Evolutionary conservation across 2,329 filamentous ascomycete genomes (phyloP), one percentile per base, ranked within the genome.

Genomic region (Fusarium pseudoanthophilum): DNA sequence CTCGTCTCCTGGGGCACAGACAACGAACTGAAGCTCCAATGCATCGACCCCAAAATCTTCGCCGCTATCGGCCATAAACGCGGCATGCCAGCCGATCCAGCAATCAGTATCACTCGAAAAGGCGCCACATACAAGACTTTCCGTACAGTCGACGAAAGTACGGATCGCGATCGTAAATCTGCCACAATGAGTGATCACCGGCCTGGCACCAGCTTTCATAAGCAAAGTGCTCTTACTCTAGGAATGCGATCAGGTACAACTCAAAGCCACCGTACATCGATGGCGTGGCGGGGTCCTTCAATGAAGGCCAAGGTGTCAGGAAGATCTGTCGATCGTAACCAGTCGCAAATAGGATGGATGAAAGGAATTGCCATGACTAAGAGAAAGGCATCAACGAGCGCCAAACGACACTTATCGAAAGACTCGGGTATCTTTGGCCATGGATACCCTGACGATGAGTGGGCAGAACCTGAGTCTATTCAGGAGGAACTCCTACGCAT

Each of bases 1-100:
- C 86, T 98, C 24, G 93, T 98, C 1, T 95, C 95, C 0, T 98
- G 95, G 95, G 95, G 95, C 32, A 92, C 93, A 55, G 95, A 98
- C 80, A 93, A 92, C 74, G 90, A 95, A 77, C 85, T 98, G 36
- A 91, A 93, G 55, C 86, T 98, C 34, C 93, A 97, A 79, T 91
- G 90, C 53, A 88, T 95, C 26, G 88, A 93, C 45, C 84, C 89
- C 2, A 84, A 90, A 32, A 85, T 91, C 36, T 84, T 96, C 2
- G 85, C 89, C 65, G 86, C 88, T 4, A 92, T 97, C 21, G 94
- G 93, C 7, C 93, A 93, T 79, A 85, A 90, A 51, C 94, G 92
- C 79, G 94, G 93, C 9, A 87, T 86, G 58, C 87, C 87, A 7
- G 89, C 92, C 26, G 87, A 87, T 11, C 90, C 90, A 43, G 91